Conservation (phyloP, 2,329 filamentous ascomycete genomes). For the Aspergillus ochraceoroseus region DNA sequence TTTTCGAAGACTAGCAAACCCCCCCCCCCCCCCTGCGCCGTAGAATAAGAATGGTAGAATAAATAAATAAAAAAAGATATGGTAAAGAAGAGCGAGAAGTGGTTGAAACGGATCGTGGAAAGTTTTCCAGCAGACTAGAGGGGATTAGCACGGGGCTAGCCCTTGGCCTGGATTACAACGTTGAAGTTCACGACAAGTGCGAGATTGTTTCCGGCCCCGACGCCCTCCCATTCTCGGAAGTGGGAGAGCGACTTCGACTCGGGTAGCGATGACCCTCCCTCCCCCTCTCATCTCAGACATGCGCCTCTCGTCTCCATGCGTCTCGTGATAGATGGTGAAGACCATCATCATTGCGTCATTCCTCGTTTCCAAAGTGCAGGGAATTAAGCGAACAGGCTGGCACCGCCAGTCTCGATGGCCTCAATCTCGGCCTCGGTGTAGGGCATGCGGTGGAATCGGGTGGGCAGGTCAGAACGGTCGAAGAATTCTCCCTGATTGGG, state of each 20-base stretch:
- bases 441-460: constrained; percentile 70
- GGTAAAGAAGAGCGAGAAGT: constrained; percentile 12
- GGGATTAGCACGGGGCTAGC: constrained; percentile 7
- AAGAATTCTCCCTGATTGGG: constrained; percentile 73
- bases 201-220: constrained; percentile 7
- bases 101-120: constrained; percentile 11
- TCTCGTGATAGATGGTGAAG: constrained; percentile 10
- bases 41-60: constrained; percentile 18
- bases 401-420: constrained; percentile 88
- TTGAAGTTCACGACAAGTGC: constrained; percentile 9
- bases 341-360: constrained; percentile 19
- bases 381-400: constrained; percentile 55
- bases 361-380: constrained; percentile 8
- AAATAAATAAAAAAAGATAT: constrained; percentile 11
- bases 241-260: constrained; percentile 4
- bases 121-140: constrained; percentile 4
- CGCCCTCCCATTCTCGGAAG: constrained; percentile 4
- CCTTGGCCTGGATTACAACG: constrained; percentile 5
- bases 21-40: constrained; percentile 37
- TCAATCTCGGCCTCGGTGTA: constrained; percentile 85
- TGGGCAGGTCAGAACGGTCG: constrained; percentile 81
- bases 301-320: constrained; percentile 12
- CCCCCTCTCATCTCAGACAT: constrained; percentile 8
- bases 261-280: neutral
- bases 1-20: constrained; percentile 23